phyloP scores from a whole-genome alignment of 2,329 filamentous ascomycete species.

The Trichoderma sp. region DNA sequence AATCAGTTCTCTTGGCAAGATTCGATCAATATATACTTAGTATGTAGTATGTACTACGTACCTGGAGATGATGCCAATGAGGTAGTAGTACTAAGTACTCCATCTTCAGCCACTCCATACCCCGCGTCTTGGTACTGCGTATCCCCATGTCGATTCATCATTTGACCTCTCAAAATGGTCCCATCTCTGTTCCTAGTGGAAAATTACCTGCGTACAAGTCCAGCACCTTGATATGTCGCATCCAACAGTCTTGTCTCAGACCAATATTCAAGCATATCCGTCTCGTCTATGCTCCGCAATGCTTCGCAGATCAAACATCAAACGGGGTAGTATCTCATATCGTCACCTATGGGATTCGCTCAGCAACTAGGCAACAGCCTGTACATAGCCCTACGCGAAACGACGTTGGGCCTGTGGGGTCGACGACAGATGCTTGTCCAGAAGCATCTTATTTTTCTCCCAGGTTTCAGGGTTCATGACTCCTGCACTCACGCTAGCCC shows the following conservation, averaged over 20 bases:
- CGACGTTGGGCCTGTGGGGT: background rate
- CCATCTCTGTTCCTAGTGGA: background rate
- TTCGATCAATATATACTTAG: background rate
- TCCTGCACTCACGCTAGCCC: background rate
- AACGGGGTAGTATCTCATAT: conserved; percentile 1
- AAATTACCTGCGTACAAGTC: background rate
- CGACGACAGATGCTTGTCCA: conserved; percentile 2
- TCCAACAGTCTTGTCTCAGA: background rate
- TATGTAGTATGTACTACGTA: too few species aligned
- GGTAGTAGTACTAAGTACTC: too few species aligned
- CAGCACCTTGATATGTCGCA: background rate
- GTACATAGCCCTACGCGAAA: conserved; percentile 13
- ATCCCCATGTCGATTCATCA: background rate
- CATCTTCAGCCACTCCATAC: background rate
- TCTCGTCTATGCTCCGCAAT: background rate
- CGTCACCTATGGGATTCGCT: background rate
- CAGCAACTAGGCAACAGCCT: conserved; percentile 3
- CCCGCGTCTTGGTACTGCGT: background rate
- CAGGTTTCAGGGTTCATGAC: conserved; percentile 13
- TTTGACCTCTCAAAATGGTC: background rate
- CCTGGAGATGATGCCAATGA: background rate
- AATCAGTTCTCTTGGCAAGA: background rate
- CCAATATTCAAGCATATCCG: background rate
- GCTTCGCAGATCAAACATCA: conserved; percentile 7
- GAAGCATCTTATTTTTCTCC: background rate